Base-by-base conservation (phyloP, 805 yeast species). In the Suhomyces prunicola region DNA sequence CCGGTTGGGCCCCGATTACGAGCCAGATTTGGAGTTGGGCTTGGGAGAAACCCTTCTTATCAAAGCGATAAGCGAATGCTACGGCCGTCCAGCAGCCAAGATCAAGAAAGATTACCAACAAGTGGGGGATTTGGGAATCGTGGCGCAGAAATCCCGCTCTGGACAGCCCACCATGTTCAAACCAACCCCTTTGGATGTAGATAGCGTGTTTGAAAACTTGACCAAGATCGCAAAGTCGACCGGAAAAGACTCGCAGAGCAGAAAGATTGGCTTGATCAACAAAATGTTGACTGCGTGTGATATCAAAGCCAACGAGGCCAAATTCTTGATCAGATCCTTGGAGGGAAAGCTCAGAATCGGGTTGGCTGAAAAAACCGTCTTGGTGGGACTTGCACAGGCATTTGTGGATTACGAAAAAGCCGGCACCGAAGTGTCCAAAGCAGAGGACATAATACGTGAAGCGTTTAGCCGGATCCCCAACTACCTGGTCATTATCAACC, bases 271-370 rank as follows among this genome's bases (percentile, higher is more conserved):
- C 27, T 78, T 88, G 46, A 94, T 94, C 61, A 91, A 88, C 65
- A 81, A 84, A 64, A 78, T 93, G 86, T 74, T 94, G 48, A 87
- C 97, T 0, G 88, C 96, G 0, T 89, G 97, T 64, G 84, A 85
- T 56, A 88, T 89, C 6, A 76, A 81, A 41, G 56, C 69, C 40
- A 65, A 58, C 52, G 99, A 94, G 69, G 96, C 98, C 12, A 94
- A 93, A 66, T 94, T 85, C 63, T 75, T 94, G 56, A 88, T 94
- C 56, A 80, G 99, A 59, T 88, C 96, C 5, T 70, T 94, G 52
- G 98, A 94, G 66, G 97, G 98, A 1, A 94, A 93, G 60, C 73
- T 94, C 56, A 79, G 99, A 59, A 94, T 94, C 54, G 96, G 96
- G 3, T 79, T 93, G 58, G 98, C 97, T 0, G 98, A 93, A 60